Base-by-base conservation (phyloP, 176 grass and related monocot genomes). In the Chloris gayana region DNA sequence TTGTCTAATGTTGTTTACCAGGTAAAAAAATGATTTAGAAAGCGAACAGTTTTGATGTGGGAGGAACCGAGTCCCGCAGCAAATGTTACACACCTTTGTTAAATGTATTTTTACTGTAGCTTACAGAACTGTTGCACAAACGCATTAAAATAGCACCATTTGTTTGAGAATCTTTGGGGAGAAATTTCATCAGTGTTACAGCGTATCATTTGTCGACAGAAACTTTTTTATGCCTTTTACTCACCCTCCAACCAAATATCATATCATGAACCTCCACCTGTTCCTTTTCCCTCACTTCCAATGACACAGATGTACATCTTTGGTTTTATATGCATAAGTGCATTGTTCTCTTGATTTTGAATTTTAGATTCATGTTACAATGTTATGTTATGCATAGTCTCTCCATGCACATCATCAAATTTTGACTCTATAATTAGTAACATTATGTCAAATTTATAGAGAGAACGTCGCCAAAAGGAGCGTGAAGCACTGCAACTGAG, bases 391-490 rank as follows among this genome's bases (percentile, higher is more conserved):
- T 10, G 18, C 27, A 54, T 34, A 33, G 3, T 49, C 42, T 47
- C 24, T 30, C 4, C 1, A 14, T 31, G 26, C 15, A 31, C 44
- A 11, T 18, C 0, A 71, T 71, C 33, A 24, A 22, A 7, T 24
- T 57, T 25, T 26, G 1, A 19, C 18, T 32, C 49, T 26, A 27
- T 38, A 12, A 9, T 49, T 11, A 60, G 7, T 69, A 76, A 84
- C 19, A 6, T 67, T 10, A 14, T 56, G 32, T 67, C 63, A 49
- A 45, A 76, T 53, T 78, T 80, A 26, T 67, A 93, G 91, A 88
- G 91, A 83, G 91, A 93, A 81, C 64, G 85, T 24, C 88, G 72
- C 61, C 61, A 50, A 77, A 83, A 63, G 68, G 85, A 87, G 44
- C 87, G 82, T 76, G 85, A 93, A 59, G 88, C 74, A 51, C 81